These are phyloP conservation scores for Sphaerulina musiva DNA, from an alignment of 2,329 filamentous ascomycete genomes.

Conservation along the genomic window DNA sequence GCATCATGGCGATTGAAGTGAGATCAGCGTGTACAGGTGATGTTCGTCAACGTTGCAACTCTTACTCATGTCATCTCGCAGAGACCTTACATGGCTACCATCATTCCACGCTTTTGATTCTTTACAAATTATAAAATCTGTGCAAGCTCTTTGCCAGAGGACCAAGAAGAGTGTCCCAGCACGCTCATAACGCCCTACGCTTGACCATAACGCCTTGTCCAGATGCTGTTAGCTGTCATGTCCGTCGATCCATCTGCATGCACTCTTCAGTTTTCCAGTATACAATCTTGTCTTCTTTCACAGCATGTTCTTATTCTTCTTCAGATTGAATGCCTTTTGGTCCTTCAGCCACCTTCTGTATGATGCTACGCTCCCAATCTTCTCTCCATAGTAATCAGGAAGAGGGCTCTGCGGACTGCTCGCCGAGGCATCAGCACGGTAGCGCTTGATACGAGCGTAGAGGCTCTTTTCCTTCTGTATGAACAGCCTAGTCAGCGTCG, in stretches of 20 bases:
- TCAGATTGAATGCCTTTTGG: slow-evolving; percentile 84
- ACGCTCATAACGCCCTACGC: neutral
- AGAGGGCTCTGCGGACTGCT: slow-evolving; percentile 89
- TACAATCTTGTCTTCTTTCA: slow-evolving; percentile 34
- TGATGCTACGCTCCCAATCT: slow-evolving; percentile 85
- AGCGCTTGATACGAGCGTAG: slow-evolving; percentile 82
- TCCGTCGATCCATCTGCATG: neutral
- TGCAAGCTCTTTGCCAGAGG: neutral
- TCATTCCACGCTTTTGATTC: neutral
- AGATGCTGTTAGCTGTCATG: neutral
- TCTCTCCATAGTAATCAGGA: slow-evolving; percentile 97
- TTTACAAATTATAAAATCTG: neutral
- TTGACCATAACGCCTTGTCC: slow-evolving; percentile 1
- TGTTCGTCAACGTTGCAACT: no score
- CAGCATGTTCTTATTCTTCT: slow-evolving; percentile 66
- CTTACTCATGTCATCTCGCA: neutral
- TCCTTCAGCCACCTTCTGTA: slow-evolving; percentile 97
- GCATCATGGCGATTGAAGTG: no score
- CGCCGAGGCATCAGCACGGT: slow-evolving; percentile 82
- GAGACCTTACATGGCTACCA: neutral
- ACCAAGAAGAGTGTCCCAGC: neutral
- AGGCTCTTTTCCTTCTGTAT: slow-evolving; percentile 84
- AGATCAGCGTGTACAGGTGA: no score
- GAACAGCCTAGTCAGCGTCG: slow-evolving; percentile 9
- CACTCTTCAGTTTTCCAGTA: neutral